A percentile compares a stretch with the other conserved stretches of the same genome.
Evolutionary conservation across 192 early-diverging fungal genomes (phyloP).

Genomic region (Coemansia sp.): DNA sequence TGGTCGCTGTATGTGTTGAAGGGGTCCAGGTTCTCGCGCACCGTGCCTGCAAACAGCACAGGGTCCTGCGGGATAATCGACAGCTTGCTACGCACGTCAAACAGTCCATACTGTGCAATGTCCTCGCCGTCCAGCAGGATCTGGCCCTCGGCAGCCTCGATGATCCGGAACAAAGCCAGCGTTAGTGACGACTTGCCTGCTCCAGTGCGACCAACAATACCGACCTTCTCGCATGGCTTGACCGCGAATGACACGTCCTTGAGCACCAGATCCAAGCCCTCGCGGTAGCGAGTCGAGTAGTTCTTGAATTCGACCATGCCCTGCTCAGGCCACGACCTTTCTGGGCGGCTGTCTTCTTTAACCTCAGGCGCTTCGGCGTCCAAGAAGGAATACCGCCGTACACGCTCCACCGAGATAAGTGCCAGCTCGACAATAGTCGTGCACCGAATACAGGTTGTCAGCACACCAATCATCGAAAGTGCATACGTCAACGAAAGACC

Average conservation of each 20-base stretch:
- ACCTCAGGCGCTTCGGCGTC: constrained; percentile 35
- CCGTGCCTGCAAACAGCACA: constrained; percentile 66
- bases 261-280: constrained; percentile 55
- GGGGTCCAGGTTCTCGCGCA: constrained; percentile 84
- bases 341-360: constrained; percentile 29
- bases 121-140: constrained; percentile 78
- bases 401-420: constrained; percentile 66
- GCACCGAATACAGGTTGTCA: constrained; percentile 68
- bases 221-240: constrained; percentile 58
- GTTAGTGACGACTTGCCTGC: constrained; percentile 77
- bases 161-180: constrained; percentile 74
- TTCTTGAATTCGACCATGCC: constrained; percentile 55
- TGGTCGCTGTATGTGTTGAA: constrained; percentile 67
- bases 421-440: constrained; percentile 72
- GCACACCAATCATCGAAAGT: constrained; percentile 70
- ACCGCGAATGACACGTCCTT: constrained; percentile 40
- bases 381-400: constrained; percentile 44
- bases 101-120: constrained; percentile 68
- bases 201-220: constrained; percentile 68
- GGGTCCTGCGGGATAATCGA: constrained; percentile 83
- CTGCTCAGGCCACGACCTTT: constrained; percentile 54
- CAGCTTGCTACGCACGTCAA: constrained; percentile 68
- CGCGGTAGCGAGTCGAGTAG: constrained; percentile 57
- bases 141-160: constrained; percentile 61
- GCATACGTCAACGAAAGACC: constrained; percentile 81